Percentiles rank a stretch among this genome's conserved stretches.
Evolutionary conservation across 306 rosid species (phyloP).

Genomic region (Malus domestica): DNA sequence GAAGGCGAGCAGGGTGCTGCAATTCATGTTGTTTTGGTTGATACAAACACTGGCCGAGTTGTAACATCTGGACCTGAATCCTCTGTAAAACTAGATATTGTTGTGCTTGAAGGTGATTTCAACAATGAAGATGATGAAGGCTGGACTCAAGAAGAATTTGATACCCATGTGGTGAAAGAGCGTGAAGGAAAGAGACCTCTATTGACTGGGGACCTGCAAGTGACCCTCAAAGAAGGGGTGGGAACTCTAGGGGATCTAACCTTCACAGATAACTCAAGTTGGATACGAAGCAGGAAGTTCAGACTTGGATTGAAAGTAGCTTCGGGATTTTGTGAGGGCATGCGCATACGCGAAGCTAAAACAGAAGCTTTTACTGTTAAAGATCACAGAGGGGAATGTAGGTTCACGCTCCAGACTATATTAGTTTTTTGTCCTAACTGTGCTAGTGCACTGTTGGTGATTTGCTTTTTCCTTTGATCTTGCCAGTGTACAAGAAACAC

Average conservation of each 20-base stretch:
- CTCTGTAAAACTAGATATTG: constrained; percentile 69
- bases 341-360: constrained; percentile 89
- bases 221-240: constrained; percentile 93
- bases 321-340: constrained; percentile 66
- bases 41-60: constrained; percentile 45
- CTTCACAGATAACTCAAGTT: constrained; percentile 95
- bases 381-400: constrained; percentile 99
- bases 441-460: neutral
- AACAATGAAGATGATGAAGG: constrained; percentile 90
- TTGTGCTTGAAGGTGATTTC: constrained; percentile 98
- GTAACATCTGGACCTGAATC: constrained; percentile 78
- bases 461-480: constrained; percentile 6
- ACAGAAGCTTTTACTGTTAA: constrained; percentile 98
- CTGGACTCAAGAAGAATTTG: constrained; percentile 91
- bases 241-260: constrained; percentile 91
- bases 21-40: constrained; percentile 78
- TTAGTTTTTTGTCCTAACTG: neutral
- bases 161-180: constrained; percentile 90
- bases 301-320: constrained; percentile 89
- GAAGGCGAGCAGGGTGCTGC: constrained; percentile 99
- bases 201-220: constrained; percentile 82
- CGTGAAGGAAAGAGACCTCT: constrained; percentile 98
- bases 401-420: constrained; percentile 27
- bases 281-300: constrained; percentile 98
- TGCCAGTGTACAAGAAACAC: constrained; percentile 95